Evolutionary conservation across 495 filamentous ascomycete genomes (phyloP), one percentile per base, ranked within the genome.

Genomic region (Podospora sp.): DNA sequence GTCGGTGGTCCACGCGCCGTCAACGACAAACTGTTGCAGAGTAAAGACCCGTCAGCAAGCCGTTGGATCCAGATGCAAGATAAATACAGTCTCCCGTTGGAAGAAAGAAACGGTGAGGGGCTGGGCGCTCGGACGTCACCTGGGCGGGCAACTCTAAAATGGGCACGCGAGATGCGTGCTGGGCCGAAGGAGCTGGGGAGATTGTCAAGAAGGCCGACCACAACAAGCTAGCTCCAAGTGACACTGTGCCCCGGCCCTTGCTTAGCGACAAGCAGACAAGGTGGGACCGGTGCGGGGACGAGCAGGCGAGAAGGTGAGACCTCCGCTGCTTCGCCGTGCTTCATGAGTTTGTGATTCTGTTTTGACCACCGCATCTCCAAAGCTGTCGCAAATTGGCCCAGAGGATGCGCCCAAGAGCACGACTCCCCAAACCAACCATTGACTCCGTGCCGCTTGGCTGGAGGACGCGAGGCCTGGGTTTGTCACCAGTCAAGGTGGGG

Each of bases 1-100:
- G 75, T 97, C 91, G 68, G 88, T 91, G 24, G 85, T 87, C 95
- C 95, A 99, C 66, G 81, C 85, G 52, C 87, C 89, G 85, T 99
- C 93, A 55, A 96, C 94, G 69, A 98, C 91, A 79, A 96, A 98
- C 92, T 97, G 69, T 64, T 35, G 27, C 33, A 56, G 0, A 24
- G 49, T 16, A 26, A 53, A 49, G 63, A 53, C 29, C 50, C 20
- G 69, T 73, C 58, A 73, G 71, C 59, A 62, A 73, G 14, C 51
- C 6, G 27, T 50, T 33, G 25, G 21, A 25, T 11, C 12, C 8
- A 22, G 56, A 26, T 65, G 51, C 25, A 24, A 40, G n/a, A 50
- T 55, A 25, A 62, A 52, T 36, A 53, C 61, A 49, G 35, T 11
- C n/a, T 35, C 25, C 18, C 40, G 40, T 6, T 46, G 40, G 40